Evolutionary conservation across 306 rosid genomes (phyloP), one percentile per base, ranked within the genome.

Genomic region (Lathyrus sativus): DNA sequence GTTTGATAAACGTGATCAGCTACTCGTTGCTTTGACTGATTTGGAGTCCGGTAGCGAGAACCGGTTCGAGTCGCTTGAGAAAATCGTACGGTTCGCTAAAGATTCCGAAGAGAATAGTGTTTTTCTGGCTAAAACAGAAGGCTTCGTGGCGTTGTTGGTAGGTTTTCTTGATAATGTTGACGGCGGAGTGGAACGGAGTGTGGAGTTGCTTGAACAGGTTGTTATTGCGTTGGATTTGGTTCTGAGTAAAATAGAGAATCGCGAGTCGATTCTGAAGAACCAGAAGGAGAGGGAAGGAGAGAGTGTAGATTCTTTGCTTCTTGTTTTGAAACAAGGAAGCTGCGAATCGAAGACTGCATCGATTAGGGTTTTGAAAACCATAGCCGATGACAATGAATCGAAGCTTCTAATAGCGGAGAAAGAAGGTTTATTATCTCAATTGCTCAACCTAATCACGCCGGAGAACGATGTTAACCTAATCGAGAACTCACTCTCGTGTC

Each of bases 331-430:
- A 12, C 76, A 58, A 56, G 97, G 90, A 28, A 82, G 75, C 68
- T 18, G 19, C 2, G 88, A 79, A 15, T 73, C 91, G 0, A 76
- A 71, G 26, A 75, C 81, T 12, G 88, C 85, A 0, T 81, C 96
- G 11, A 85, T 78, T 24, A 84, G 78, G 70, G 61, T 90, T 38
- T 33, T 93, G 75, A 86, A 76, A 55, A 49, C 72, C 31, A 29
- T 84, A 38, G 86, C 96, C 4, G 53, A 56, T 10, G 86, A 86
- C 64, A 73, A 78, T 1, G 96, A 88, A 41, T 71, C 96, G 19
- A 93, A 90, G 82, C 78, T 82, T n/a, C 14, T 70, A 26, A 76
- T 93, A 11, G 90, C 85, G 4, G 93, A 78, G 42, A 85, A 78
- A 6, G 93, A 88, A 3, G 96, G 89, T 48, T 9, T 90, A 0